Evolutionary conservation across 202 grass and related monocot species (phyloP).

Genomic region (Digitaria exilis): DNA sequence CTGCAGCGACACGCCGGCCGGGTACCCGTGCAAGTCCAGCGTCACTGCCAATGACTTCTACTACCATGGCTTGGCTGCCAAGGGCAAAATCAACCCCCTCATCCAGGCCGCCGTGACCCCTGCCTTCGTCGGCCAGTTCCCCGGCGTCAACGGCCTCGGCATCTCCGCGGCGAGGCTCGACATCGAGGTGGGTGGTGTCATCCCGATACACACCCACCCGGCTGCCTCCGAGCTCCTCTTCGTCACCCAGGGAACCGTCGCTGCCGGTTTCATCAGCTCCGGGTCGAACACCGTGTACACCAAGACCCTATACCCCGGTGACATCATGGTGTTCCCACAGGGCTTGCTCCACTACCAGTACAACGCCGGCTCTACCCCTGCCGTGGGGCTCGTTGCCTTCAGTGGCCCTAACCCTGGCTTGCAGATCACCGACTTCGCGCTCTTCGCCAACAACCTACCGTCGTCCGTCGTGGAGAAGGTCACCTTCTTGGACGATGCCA

Average conservation of each 20-base stretch:
- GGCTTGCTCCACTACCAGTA: conserved; percentile 79
- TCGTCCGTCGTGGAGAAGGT: conserved; percentile 67
- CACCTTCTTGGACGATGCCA: conserved; percentile 67
- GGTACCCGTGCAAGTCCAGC: conserved; percentile 61
- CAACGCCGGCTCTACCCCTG: conserved; percentile 44
- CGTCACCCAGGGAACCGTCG: conserved; percentile 49
- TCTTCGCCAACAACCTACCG: conserved; percentile 77
- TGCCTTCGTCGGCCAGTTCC: conserved; percentile 73
- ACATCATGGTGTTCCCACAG: conserved; percentile 73
- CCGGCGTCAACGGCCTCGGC: conserved; percentile 74
- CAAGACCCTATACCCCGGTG: conserved; percentile 52
- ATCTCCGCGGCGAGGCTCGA: conserved; percentile 72
- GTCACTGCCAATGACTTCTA: conserved; percentile 58
- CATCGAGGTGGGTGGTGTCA: conserved; percentile 55
- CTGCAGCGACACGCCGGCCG: conserved; percentile 55
- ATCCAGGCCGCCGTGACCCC: conserved; percentile 71
- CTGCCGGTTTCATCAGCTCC: conserved; percentile 61
- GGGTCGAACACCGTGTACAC: conserved; percentile 48
- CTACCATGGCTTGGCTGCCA: conserved; percentile 47
- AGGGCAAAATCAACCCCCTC: conserved; percentile 51
- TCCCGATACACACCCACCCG: conserved; percentile 82
- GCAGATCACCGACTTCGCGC: conserved; percentile 70
- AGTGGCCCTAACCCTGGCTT: conserved; percentile 69
- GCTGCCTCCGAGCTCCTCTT: conserved; percentile 66
- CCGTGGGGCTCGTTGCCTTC: conserved; percentile 56